Base-by-base conservation (phyloP, 1,284 basidiomycete genomes). In the Sphagnurus paluster region DNA sequence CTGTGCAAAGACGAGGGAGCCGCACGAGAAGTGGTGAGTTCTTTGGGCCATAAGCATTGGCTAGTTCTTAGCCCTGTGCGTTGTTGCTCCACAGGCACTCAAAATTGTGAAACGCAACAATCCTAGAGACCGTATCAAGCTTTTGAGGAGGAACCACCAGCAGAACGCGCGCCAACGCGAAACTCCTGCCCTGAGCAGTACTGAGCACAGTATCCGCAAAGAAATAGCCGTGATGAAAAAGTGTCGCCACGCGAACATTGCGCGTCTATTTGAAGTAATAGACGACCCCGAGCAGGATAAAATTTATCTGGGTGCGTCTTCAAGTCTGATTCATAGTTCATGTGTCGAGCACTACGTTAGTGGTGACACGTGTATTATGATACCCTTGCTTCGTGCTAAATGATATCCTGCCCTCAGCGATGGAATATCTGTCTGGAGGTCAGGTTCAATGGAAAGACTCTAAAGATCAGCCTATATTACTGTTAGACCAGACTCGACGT, bases 371-470 rank as follows among this genome's bases (percentile, higher is more conserved):
- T 21, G 19, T 33, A 16, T 46, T 14, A 29, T 17, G 33, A 44
- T 39, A 28, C 11, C 5, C 40, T 21, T 39, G 24, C 11, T 29
- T 34, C 7, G 29, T 37, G 49, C 32, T 39, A 26, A 28, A 39
- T 39, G 24, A 39, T 19, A 17, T 5, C 13, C 28, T 41, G 49
- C 32, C 20, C 42, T 23, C 20, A 93, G 92, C 98, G 35, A 89
- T 99, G 79, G 96, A 99, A 65, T 98, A 93, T 68, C 89, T 98
- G 60, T 86, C 85, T 11, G 94, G 94, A 20, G 96, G 97, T 30
- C 94, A 98, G 67, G 83, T 99, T 39, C 84, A 86, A 57, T 99
- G 96, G 95, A 82, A 86, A 35, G 77, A 77, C 49, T 66, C 67
- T 9, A 60, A 74, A 49, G 69, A 80, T 48, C 75, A 80, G 39